Evolutionary conservation across 208 protist genomes (phyloP).

Genomic region (Naegleria lovaniensis): DNA sequence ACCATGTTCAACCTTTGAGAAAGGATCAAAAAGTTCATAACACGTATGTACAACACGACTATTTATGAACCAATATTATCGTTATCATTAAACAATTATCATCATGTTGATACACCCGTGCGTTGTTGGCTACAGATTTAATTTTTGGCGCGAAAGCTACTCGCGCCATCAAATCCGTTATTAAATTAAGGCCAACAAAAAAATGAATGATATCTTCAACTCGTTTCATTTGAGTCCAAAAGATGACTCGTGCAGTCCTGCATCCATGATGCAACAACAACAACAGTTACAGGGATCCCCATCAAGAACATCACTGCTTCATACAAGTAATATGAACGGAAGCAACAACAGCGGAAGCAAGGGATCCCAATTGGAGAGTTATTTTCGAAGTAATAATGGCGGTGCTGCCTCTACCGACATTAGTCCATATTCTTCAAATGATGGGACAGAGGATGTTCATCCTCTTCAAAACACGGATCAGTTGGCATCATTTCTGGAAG

Average conservation of each 20-base stretch:
- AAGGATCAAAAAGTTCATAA: too few relatives aligned
- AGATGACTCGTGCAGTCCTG: background rate
- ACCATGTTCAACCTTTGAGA: background rate
- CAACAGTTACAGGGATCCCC: too few relatives aligned
- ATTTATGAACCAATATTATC: too few relatives aligned
- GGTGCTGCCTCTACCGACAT: background rate
- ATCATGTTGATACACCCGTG: too few relatives aligned
- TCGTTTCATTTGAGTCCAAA: background rate
- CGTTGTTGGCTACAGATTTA: too few relatives aligned
- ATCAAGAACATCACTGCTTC: too few relatives aligned
- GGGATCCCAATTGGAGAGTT: background rate
- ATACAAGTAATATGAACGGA: background rate
- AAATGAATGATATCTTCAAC: background rate
- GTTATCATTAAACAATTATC: too few relatives aligned
- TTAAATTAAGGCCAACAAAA: background rate
- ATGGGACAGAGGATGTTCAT: background rate
- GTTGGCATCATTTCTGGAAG: background rate
- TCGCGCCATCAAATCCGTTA: background rate
- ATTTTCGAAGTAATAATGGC: background rate
- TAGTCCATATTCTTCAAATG: background rate
- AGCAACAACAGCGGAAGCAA: background rate
- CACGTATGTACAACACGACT: too few relatives aligned
- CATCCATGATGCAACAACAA: too few relatives aligned
- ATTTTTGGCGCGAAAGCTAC: background rate
- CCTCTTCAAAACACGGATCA: background rate